Evolutionary conservation across 352 stramenopile species (phyloP), one percentile per base, ranked within the genome.

Genomic region (Halophytophthora polymorphica): DNA sequence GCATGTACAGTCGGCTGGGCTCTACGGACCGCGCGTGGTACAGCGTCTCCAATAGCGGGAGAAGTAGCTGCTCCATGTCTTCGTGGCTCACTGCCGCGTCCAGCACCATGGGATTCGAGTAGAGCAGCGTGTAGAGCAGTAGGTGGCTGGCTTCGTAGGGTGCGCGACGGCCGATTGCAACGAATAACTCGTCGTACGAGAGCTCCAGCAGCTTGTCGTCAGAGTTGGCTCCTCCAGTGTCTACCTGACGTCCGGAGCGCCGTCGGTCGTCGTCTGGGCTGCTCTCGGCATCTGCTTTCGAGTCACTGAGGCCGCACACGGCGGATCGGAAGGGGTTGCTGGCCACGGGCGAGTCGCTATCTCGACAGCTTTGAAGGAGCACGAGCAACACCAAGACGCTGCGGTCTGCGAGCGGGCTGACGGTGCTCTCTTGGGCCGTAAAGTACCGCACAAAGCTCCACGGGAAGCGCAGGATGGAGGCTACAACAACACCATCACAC

Each of bases 91-190:
- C 60, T 1, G 76, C 66, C 12, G 70, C 63, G 14, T 75, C 74
- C 21, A 75, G 58, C 44, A 87, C 71, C 64, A 74, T 74, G 17
- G 68, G 39, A 38, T 86, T 86, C 10, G 73, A 74, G 58, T 86
- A 88, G 41, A 91, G 34, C 2, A 90, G 45, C 25, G 81, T 83
- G 59, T 93, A 93, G 19, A 93, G 43, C 50, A 93, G 64, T 36
- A 89, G 52, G 53, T 87, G 77, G 14, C 73, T 84, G 2, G 73
- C 61, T 49, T 93, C 83, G 51, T 78, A 89, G 15, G 74, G 64
- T 13, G 72, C 73, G 10, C 77, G 79, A 33, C 63, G 64, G 0
- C 80, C 80, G 23, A 87, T 23, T 5, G 77, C 57, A 17, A 60
- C 49, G 42, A 88, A 81, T 6, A 93, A 48, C 45, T 81, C 61